A percentile compares a stretch with the other conserved stretches of the same genome.
Evolutionary conservation across 352 stramenopile species (phyloP).

Genomic region (Phytopythium montanum): DNA sequence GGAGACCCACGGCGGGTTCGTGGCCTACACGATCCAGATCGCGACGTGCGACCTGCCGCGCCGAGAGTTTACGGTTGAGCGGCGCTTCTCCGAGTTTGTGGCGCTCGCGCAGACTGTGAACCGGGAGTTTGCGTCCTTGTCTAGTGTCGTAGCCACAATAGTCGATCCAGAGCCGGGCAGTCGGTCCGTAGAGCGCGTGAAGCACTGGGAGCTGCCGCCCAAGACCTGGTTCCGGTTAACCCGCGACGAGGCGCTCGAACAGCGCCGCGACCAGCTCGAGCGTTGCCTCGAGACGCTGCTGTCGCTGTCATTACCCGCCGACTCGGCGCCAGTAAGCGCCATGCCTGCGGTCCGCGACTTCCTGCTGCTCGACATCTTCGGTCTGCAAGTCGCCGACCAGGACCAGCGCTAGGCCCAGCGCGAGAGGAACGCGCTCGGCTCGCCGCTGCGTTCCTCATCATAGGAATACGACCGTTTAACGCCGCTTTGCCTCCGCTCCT

Average conservation of each 20-base stretch:
- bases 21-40: constrained; percentile 56
- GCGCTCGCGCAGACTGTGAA: constrained; percentile 45
- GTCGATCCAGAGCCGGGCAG: constrained; percentile 10
- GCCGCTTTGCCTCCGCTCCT: too few relatives aligned
- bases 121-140: constrained; percentile 19
- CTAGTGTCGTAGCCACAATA: neutral
- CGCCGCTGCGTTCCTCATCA: neutral
- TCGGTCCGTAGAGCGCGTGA: constrained; percentile 20
- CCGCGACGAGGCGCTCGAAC: constrained; percentile 49
- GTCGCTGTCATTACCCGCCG: constrained; percentile 22
- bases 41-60: constrained; percentile 28
- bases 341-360: constrained; percentile 63
- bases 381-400: constrained; percentile 58
- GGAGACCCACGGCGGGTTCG: constrained; percentile 61
- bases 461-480: neutral
- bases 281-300: constrained; percentile 47
- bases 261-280: constrained; percentile 58
- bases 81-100: constrained; percentile 80
- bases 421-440: neutral
- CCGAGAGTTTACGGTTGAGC: constrained; percentile 54
- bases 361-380: constrained; percentile 80
- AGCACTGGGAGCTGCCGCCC: constrained; percentile 55
- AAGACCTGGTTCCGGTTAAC: constrained; percentile 83
- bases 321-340: constrained; percentile 8
- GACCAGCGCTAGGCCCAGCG: constrained; percentile 26